Base-by-base conservation (phyloP, 1,284 basidiomycete genomes). In the Cryptococcus amylolentus region DNA sequence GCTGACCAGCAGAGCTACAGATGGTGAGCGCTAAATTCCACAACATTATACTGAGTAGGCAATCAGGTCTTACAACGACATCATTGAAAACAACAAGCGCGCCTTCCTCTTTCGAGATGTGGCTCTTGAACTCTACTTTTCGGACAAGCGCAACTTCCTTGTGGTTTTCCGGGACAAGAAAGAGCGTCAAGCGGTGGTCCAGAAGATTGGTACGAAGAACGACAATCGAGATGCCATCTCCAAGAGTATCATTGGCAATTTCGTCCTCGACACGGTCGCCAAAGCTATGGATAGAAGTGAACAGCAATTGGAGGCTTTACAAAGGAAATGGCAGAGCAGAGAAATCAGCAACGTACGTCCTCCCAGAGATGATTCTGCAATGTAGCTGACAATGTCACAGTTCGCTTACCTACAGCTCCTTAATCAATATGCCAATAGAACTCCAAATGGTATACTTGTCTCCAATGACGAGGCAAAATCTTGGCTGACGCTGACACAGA, bases 51-150 rank as follows among this genome's bases (percentile, higher is more conserved):
- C 26, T 56, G 41, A 49, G 41, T 28, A 13, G 31, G 56, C 51
- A 1, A 44, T 4, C 60, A 92, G 90, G 90, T 77, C 84, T 1
- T 89, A 91, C 66, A 83, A 84, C 37, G 88, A 93, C 67, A 81
- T 96, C 39, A 81, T 86, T 18, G 85, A 85, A 31, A 88, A 84
- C 67, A 88, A 88, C 59, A 87, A 89, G 72, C 86, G 89, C 57
- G 86, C 86, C 1, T 94, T 91, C 78, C 75, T 95, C 31, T 94
- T 96, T 77, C 84, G 90, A 31, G 90, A 95, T 69, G 89, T 94
- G 40, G 91, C 86, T 0, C 79, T 92, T n/a, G 90, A 94, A 73
- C 82, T 93, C 14, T 92, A 92, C 76, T 91, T 94, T 80, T 87
- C 86, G 62, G 90, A 94, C 69, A 90, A 88, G 66, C 83, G 88